Evolutionary conservation across 2,329 filamentous ascomycete genomes (phyloP).

Genomic region (Plenodomus lindquistii): DNA sequence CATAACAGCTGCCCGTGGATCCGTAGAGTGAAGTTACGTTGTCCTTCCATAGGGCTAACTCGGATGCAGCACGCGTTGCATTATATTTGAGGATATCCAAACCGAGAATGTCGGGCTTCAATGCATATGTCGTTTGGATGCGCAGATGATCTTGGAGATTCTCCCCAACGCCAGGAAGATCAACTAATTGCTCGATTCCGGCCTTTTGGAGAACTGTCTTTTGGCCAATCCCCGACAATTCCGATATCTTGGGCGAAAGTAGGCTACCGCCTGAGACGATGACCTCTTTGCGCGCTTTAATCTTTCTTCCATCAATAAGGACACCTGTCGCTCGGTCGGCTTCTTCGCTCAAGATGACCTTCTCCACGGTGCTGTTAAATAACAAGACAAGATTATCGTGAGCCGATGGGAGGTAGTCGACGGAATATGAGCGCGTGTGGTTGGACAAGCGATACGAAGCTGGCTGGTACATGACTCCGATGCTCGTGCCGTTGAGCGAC

Average conservation of each 20-base stretch:
- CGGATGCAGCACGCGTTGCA: background rate
- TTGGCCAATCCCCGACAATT: constrained; percentile 38
- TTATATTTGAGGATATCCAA: constrained; percentile 12
- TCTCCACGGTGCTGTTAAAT: constrained; percentile 51
- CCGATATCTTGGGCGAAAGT: constrained; percentile 37
- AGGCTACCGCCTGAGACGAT: constrained; percentile 33
- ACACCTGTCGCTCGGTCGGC: constrained; percentile 48
- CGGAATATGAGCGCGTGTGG: constrained; percentile 40
- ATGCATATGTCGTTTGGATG: background rate
- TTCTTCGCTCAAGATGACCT: constrained; percentile 49
- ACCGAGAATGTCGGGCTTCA: constrained; percentile 19
- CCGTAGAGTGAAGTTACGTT: constrained; percentile 10
- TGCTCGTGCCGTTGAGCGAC: too few species aligned
- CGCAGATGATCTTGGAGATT: constrained; percentile 41
- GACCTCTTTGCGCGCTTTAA: constrained; percentile 36
- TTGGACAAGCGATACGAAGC: constrained; percentile 31
- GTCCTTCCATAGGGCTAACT: background rate
- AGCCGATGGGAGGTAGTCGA: constrained; percentile 38
- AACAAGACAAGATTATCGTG: constrained; percentile 55
- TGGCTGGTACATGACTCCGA: constrained; percentile 10
- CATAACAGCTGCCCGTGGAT: constrained; percentile 31
- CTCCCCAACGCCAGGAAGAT: constrained; percentile 38
- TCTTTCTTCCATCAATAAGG: constrained; percentile 42
- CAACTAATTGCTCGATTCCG: constrained; percentile 33
- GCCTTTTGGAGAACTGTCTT: constrained; percentile 27